Base-by-base conservation (phyloP, 257 asterid genomes). In the Haberlea rhodopensis region DNA sequence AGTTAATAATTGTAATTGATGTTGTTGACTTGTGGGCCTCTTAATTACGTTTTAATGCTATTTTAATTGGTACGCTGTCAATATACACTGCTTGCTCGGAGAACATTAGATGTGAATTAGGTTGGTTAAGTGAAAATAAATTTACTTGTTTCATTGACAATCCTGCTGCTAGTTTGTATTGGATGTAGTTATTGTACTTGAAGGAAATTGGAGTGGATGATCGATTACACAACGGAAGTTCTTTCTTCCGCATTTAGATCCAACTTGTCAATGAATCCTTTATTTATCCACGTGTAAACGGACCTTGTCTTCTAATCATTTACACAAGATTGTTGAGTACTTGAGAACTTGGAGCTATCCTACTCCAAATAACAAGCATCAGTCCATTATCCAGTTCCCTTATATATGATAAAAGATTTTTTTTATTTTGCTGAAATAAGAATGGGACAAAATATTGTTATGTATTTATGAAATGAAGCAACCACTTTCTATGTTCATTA, bases 341-440 rank as follows among this genome's bases (percentile, higher is more conserved):
- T 60, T 62, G 18, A 27, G 6, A 28, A 19, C 23, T 37, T 66
- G 10, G 53, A 65, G 66, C 29, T 57, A 64, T 45, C 60, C 16
- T 28, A n/a, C 67, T 22, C 27, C 13, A 28, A n/a, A 40, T 21
- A n/a, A 64, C 2, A 15, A 46, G 52, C 20, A 5, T 2, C 34
- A 60, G 53, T 72, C 53, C 43, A 9, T 53, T 58, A 20, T 71
- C 8, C 28, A 64, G 48, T 45, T 5, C 4, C 18, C 46, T 11
- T 5, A 2, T 11, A 29, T 29, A 2, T 2, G 37, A 6, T 5
- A 29, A 29, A 29, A 29, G 8, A 29, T 29, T n/a, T n/a, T n/a
- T n/a, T n/a, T n/a, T n/a, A n/a, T 37, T 34, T 37, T 37, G n/a
- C n/a, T n/a, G 10, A 11, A 5, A 10, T 11, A 11, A 37, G n/a